Evolutionary conservation across 2,329 filamentous ascomycete species (phyloP).

Genomic region (Curvularia lunata): DNA sequence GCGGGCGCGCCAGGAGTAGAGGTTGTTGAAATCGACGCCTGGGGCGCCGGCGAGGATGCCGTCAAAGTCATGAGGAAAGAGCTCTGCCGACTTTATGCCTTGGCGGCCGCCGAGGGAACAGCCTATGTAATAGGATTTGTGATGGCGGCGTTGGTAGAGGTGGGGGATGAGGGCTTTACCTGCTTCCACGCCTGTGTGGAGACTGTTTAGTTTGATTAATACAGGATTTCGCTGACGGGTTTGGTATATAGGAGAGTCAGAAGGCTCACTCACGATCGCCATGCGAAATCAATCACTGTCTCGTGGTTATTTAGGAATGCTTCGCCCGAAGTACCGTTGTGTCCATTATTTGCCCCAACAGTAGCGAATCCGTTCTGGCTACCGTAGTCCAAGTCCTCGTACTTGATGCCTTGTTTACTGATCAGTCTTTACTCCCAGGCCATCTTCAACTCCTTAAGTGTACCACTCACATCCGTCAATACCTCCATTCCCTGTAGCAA

Average conservation of each 20-base stretch:
- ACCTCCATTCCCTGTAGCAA: slow-evolving; percentile 52
- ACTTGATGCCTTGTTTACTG: slow-evolving; percentile 48
- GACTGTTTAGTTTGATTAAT: slow-evolving; percentile 3
- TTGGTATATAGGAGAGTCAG: too few species aligned
- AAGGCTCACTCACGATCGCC: slow-evolving; percentile 42
- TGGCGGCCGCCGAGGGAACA: slow-evolving; percentile 47
- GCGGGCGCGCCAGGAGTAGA: slow-evolving; percentile 37
- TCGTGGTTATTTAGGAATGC: slow-evolving; percentile 55
- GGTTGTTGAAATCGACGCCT: slow-evolving; percentile 39
- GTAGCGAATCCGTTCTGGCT: slow-evolving; percentile 47
- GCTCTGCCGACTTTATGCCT: slow-evolving; percentile 36
- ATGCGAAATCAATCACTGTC: slow-evolving; percentile 57
- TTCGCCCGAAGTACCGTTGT: slow-evolving; percentile 53
- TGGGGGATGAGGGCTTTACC: slow-evolving; percentile 48
- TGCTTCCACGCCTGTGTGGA: slow-evolving; percentile 50
- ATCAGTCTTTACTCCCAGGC: neutral
- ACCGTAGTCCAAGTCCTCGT: slow-evolving; percentile 50
- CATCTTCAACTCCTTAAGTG: neutral
- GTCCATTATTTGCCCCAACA: slow-evolving; percentile 51
- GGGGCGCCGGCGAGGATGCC: slow-evolving; percentile 45
- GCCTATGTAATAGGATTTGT: slow-evolving; percentile 49
- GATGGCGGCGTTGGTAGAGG: slow-evolving; percentile 48
- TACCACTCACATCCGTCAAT: slow-evolving; percentile 49
- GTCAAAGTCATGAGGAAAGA: slow-evolving; percentile 45
- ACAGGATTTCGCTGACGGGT: neutral